Conservation (phyloP, 106 monocot species). For the Phalaenopsis aphrodite region DNA sequence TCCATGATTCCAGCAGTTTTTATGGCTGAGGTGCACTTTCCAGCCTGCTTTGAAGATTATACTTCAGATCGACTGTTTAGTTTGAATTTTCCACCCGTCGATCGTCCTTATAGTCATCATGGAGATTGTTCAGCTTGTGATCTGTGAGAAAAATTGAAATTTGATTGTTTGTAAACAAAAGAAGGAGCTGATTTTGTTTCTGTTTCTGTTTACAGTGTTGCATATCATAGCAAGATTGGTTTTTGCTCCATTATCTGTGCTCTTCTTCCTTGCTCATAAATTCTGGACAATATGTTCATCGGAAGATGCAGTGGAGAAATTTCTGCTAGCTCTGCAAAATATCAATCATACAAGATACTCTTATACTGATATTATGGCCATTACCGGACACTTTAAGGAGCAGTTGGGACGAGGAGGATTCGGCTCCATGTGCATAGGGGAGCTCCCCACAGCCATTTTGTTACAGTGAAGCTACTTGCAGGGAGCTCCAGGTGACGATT, state of each 20-base stretch:
- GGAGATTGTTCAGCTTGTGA: neutral
- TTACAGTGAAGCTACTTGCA: conserved; percentile 36
- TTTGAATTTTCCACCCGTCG: neutral
- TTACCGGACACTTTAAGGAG: conserved; percentile 37
- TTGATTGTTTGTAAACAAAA: too few relatives aligned
- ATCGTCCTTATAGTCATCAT: neutral
- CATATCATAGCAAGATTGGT: conserved; percentile 15
- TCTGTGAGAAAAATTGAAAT: neutral
- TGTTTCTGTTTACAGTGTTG: neutral
- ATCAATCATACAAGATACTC: conserved; percentile 27
- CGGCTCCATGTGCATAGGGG: conserved; percentile 34
- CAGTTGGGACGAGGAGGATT: conserved; percentile 51
- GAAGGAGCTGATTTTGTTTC: neutral
- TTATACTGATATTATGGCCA: conserved; percentile 29
- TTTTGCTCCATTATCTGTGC: conserved; percentile 16
- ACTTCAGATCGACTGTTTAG: neutral
- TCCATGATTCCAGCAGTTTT: neutral
- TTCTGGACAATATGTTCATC: conserved; percentile 10
- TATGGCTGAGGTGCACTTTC: conserved; percentile 7
- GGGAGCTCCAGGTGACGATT: conserved; percentile 30
- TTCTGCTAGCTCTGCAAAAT: conserved; percentile 26
- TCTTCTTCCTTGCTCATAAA: conserved; percentile 27
- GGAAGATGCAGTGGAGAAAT: conserved; percentile 37
- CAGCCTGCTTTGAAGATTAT: conserved; percentile 7
- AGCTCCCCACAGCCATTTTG: conserved; percentile 12